Conservation (phyloP, 345 rosid species). For the Zanthoxylum bungeanum region DNA sequence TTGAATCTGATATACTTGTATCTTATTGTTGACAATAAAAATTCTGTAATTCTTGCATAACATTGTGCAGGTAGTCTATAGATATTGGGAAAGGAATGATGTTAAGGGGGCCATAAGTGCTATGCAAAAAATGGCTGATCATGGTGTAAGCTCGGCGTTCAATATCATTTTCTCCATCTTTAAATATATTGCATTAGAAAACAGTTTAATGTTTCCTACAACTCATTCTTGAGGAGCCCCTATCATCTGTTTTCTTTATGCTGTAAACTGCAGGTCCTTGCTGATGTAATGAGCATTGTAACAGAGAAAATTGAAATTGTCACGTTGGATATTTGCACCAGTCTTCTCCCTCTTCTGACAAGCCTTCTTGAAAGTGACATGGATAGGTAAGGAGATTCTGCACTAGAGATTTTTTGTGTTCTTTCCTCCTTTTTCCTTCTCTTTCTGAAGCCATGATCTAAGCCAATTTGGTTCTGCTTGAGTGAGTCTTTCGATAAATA, state of each 20-base stretch:
- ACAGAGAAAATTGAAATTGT: constrained; percentile 67
- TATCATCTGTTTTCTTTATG: neutral
- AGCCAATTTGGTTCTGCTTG: neutral
- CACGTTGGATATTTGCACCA: constrained; percentile 75
- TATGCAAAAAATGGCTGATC: constrained; percentile 94
- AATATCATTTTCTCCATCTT: neutral
- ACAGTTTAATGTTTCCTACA: neutral
- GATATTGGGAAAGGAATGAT: constrained; percentile 90
- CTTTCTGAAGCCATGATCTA: too few species aligned
- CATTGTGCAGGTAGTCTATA: constrained; percentile 62
- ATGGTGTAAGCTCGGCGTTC: constrained; percentile 49
- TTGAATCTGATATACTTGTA: neutral
- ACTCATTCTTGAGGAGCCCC: neutral
- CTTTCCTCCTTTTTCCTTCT: too few species aligned
- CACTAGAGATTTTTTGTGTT: neutral
- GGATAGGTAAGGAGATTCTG: constrained; percentile 63
- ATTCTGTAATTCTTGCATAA: constrained; percentile 25
- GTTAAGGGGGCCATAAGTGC: constrained; percentile 68
- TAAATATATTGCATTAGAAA: neutral
- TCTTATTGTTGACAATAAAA: neutral
- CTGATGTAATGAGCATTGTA: constrained; percentile 71
- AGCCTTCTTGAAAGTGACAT: constrained; percentile 74
- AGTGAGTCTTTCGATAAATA: neutral
- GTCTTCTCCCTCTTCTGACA: constrained; percentile 80
- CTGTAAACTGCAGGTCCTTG: constrained; percentile 60